Percentiles rank a stretch among this genome's conserved stretches.
phyloP scores from a whole-genome alignment of 129 eudicot species.

The Gnaphalium uliginosum region DNA sequence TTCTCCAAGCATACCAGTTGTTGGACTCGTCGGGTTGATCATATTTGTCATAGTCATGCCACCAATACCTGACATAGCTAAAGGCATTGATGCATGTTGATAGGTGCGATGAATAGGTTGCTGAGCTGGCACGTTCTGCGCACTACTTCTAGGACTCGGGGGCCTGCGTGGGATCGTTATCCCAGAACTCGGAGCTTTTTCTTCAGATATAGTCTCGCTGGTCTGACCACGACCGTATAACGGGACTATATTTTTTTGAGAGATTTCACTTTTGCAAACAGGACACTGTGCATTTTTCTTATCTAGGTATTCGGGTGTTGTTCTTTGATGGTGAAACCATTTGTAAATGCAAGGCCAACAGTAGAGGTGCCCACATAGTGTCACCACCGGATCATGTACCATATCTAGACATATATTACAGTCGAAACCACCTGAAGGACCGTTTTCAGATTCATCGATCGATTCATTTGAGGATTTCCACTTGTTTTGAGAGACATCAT shows the following conservation, averaged over 20 bases:
- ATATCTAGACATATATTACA: conserved; percentile 84
- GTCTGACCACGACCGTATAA: conserved; percentile 75
- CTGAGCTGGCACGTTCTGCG: conserved; percentile 29
- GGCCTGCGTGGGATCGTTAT: conserved; percentile 68
- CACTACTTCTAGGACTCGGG: conserved; percentile 45
- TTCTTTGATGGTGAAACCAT: conserved; percentile 63
- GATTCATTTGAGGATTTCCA: conserved; percentile 43
- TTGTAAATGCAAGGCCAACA: conserved; percentile 96
- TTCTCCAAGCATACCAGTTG: conserved; percentile 60
- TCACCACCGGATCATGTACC: conserved; percentile 82
- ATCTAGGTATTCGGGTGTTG: conserved; percentile 38
- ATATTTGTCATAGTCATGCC: conserved; percentile 44
- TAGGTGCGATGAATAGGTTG: conserved; percentile 33
- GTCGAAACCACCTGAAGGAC: conserved; percentile 52
- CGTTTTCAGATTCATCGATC: conserved; percentile 34
- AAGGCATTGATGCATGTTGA: conserved; percentile 34
- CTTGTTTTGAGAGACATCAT: conserved; percentile 36
- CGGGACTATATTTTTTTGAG: conserved; percentile 63
- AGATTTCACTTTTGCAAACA: conserved; percentile 69
- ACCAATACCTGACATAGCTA: conserved; percentile 31
- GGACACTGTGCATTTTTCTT: conserved; percentile 63
- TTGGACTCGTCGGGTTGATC: conserved; percentile 40
- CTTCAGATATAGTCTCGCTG: conserved; percentile 30
- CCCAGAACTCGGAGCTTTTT: conserved; percentile 24
- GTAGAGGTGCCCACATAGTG: conserved; percentile 88